These are phyloP conservation scores for Penicillium sp. DNA, from an alignment of 2,329 filamentous ascomycete species.

Conservation along the genomic window DNA sequence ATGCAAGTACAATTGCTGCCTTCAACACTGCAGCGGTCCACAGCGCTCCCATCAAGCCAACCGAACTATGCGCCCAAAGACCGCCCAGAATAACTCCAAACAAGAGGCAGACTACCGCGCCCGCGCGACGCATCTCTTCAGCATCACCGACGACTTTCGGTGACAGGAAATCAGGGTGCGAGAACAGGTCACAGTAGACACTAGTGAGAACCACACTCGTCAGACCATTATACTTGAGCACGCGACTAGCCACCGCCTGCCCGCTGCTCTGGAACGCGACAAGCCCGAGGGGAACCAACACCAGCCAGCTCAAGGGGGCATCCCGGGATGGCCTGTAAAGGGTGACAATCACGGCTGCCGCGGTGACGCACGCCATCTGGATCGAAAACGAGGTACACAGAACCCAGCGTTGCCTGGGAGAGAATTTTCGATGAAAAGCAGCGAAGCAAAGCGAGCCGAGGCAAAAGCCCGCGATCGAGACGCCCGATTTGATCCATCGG, in stretches of 20 bases:
- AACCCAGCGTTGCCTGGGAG: conserved; percentile 46
- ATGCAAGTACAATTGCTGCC: conserved; percentile 56
- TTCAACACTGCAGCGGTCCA: conserved; percentile 65
- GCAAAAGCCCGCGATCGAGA: conserved; percentile 70
- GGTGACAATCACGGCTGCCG: conserved; percentile 58
- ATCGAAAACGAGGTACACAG: conserved; percentile 54
- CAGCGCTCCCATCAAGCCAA: conserved; percentile 57
- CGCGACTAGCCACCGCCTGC: conserved; percentile 73
- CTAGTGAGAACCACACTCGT: conserved; percentile 80
- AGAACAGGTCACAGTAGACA: conserved; percentile 79
- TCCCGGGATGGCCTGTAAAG: conserved; percentile 48
- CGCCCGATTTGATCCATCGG: conserved; percentile 71
- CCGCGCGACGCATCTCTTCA: conserved; percentile 56
- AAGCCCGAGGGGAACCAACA: conserved; percentile 67
- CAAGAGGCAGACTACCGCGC: conserved; percentile 55
- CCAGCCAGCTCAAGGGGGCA: conserved; percentile 53
- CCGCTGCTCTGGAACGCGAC: conserved; percentile 77
- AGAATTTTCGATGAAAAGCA: conserved; percentile 62
- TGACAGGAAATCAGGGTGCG: conserved; percentile 58
- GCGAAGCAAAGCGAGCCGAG: conserved; percentile 71
- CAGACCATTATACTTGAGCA: conserved; percentile 68
- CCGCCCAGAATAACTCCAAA: conserved; percentile 58
- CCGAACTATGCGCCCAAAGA: conserved; percentile 53
- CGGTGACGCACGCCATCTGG: conserved; percentile 54
- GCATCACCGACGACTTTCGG: conserved; percentile 44